Conservation (phyloP, 805 yeast species). For the Saturnispora diversa region DNA sequence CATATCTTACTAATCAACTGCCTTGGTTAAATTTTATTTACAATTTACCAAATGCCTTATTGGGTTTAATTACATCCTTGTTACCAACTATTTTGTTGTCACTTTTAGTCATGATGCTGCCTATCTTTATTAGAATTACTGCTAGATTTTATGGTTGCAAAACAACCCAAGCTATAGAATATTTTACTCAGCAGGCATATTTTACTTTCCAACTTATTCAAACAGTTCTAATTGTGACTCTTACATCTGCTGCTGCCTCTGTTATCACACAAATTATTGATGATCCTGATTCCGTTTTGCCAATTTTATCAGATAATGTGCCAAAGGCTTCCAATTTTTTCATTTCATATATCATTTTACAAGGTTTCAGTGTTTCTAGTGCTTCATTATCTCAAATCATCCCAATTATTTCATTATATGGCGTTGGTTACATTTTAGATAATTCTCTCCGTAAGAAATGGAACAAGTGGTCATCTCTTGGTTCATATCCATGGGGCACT, state of each 20-base stretch:
- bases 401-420: conserved; percentile 49
- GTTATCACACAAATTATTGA: conserved; percentile 54
- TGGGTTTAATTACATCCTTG: conserved; percentile 61
- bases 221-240: conserved; percentile 61
- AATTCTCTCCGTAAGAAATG: conserved; percentile 61
- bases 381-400: conserved; percentile 58
- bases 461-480: conserved; percentile 47
- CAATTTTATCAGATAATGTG: conserved; percentile 52
- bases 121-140: conserved; percentile 55
- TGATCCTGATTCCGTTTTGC: conserved; percentile 51
- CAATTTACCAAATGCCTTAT: conserved; percentile 42
- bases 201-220: conserved; percentile 66
- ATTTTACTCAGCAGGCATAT: conserved; percentile 57
- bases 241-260: conserved; percentile 65
- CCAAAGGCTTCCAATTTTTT: conserved; percentile 71
- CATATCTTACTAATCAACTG: conserved; percentile 49
- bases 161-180: conserved; percentile 50
- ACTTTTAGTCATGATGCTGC: conserved; percentile 58
- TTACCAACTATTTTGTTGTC: conserved; percentile 62
- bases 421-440: conserved; percentile 51
- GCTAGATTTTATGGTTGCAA: conserved; percentile 53
- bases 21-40: conserved; percentile 50
- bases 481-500: conserved; percentile 62
- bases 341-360: conserved; percentile 58
- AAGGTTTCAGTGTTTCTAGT: conserved; percentile 59